Evolutionary conservation across 1,284 basidiomycete genomes (phyloP), one percentile per base, ranked within the genome.

Genomic region (Irpex sp.): DNA sequence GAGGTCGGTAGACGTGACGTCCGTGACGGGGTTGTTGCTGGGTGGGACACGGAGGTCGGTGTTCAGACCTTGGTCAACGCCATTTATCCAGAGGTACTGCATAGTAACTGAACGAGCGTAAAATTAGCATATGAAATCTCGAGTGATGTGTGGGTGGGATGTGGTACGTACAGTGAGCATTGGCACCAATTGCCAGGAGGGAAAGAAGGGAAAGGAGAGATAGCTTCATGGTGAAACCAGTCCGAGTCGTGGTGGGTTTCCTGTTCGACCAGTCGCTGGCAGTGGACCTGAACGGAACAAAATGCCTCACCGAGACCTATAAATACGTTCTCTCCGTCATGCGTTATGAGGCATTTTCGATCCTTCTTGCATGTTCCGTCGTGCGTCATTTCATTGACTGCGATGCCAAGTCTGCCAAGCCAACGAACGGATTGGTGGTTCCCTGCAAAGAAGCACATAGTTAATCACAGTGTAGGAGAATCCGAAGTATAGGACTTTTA

Each of bases 11-110:
- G 78, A 80, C 35, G 77, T 81, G 10, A 82, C 79, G 57, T 82
- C 81, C 39, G 78, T 80, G 55, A 82, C 80, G 10, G 81, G 81
- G 66, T 80, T 80, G 72, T 83, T 82, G 71, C 67, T 81, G 9
- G 81, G 79, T n/a, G 78, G 74, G n/a, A 81, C 67, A 61, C 80
- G 79, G 57, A 81, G 68, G 67, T 73, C 75, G 35, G 66, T 75
- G 70, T 80, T 80, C 51, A 71, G 68, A 3, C 80, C 80, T 66
- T 80, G 68, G 66, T 82, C 80, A 36, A 69, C 62, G 18, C 78
- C 79, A 64, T 80, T 78, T 61, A 73, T 66, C 80, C 80, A 82
- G 61, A 82, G 70, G 65, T 81, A 82, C 63, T 82, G 80, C 75
- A 82, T 73, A 14, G 80, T 82, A 67, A 80, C 77, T 79, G 8